These are phyloP conservation scores for Wickerhamiella slavikovae DNA, from an alignment of 805 yeast genomes.

Conservation along the genomic window DNA sequence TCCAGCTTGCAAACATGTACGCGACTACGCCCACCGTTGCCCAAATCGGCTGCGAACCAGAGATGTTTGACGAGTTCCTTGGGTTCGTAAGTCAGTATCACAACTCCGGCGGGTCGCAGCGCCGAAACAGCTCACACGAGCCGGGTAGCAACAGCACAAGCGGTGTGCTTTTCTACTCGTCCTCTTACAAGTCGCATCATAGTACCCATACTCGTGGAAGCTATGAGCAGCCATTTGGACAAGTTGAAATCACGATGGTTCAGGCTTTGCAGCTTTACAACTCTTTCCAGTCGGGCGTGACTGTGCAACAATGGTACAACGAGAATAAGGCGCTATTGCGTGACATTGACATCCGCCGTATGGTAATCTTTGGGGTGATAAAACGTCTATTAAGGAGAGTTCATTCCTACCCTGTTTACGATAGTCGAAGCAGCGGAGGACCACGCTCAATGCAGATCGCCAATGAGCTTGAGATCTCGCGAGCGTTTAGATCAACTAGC, in stretches of 20 bases:
- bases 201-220: conserved; percentile 2
- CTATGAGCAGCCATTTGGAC: too few species aligned
- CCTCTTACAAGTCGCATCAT: conserved; percentile 2
- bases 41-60: conserved; percentile 38
- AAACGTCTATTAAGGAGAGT: conserved; percentile 69
- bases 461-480: too few species aligned
- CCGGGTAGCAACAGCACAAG: neutral
- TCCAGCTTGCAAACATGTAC: conserved; percentile 74
- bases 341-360: conserved; percentile 63
- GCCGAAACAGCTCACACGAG: too few species aligned
- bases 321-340: conserved; percentile 37
- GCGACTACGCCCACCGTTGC: conserved; percentile 72
- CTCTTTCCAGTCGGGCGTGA: conserved; percentile 56
- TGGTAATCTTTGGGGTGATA: conserved; percentile 69
- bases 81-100: conserved; percentile 54
- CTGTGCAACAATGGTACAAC: conserved; percentile 63
- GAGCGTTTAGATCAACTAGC: conserved; percentile 1
- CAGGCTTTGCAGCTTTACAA: conserved; percentile 50
- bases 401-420: conserved; percentile 48
- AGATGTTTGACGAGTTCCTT: conserved; percentile 67
- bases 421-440: conserved; percentile 4
- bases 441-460: conserved; percentile 1
- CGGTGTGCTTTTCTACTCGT: neutral
- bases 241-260: conserved; percentile 2
- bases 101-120: conserved; percentile 8